Conservation (phyloP, 495 filamentous ascomycete species). For the Thozetella sp. region DNA sequence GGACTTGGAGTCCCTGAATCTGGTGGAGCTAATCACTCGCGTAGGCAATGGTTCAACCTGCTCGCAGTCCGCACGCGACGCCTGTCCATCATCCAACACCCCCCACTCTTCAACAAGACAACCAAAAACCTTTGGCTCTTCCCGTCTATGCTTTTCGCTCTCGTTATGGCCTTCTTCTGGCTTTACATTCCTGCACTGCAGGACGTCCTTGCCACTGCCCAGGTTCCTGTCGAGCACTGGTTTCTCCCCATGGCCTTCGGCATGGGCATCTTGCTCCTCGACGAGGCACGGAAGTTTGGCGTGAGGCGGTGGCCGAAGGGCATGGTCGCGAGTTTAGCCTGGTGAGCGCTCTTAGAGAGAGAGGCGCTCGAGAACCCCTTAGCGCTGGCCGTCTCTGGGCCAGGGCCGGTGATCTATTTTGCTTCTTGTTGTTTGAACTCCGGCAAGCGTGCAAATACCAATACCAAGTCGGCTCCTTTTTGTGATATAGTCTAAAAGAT, state of each 20-base stretch:
- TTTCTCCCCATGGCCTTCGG: slow-evolving; percentile 69
- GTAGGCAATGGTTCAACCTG: slow-evolving; percentile 71
- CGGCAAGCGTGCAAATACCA: background rate
- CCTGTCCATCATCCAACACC: slow-evolving; percentile 68
- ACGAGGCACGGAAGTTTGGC: slow-evolving; percentile 58
- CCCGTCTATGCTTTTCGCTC: slow-evolving; percentile 63
- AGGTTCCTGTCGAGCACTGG: slow-evolving; percentile 64
- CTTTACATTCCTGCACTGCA: slow-evolving; percentile 64
- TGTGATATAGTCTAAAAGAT: too few relatives aligned
- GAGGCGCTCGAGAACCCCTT: too few relatives aligned
- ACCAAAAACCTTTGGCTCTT: slow-evolving; percentile 66
- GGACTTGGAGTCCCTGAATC: background rate
- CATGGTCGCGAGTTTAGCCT: slow-evolving; percentile 46
- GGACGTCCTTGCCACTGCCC: slow-evolving; percentile 47
- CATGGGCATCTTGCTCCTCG: slow-evolving; percentile 57
- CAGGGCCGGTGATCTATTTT: background rate
- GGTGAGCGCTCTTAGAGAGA: slow-evolving; percentile 31
- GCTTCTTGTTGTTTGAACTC: background rate
- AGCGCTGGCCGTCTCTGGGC: too few relatives aligned
- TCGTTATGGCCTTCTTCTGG: slow-evolving; percentile 66
- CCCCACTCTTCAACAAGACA: slow-evolving; percentile 56
- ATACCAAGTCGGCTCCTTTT: too few relatives aligned
- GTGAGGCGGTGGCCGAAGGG: slow-evolving; percentile 52
- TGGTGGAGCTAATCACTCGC: background rate
- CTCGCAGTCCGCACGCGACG: slow-evolving; percentile 63